Base-by-base conservation (phyloP, 2,329 filamentous ascomycete species). In the Cercospora sp. region DNA sequence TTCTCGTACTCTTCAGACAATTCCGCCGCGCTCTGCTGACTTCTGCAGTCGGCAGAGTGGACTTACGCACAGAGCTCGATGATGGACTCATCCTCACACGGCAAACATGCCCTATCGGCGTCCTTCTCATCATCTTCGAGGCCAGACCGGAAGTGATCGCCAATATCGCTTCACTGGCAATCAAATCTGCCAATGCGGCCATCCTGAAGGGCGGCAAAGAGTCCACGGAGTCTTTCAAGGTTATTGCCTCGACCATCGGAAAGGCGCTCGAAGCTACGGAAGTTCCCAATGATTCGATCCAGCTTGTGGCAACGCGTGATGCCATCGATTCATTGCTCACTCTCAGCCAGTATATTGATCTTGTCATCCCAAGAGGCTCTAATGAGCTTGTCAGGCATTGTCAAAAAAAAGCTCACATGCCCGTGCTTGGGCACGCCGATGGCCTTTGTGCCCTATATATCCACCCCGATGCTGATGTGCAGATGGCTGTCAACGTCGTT, bases 121-220 rank as follows among this genome's bases (percentile, higher is more conserved):
- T 98, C n/a, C 87, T 99, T 51, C 87, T 99, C 73, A 95, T 99
- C 81, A 98, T 99, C 77, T 99, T 99, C 78, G 95, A 99, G 82
- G 95, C 95, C 40, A 91, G 95, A 7, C 95, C 95, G 6, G 95
- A 99, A 82, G 95, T 99, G 72, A 97, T 99, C 77, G 95, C 94
- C 77, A 99, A 99, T 80, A 98, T 99, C 77, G 93, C 95, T 70
- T 92, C 94, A 3, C 85, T 99, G 26, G 94, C 95, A 43, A 92
- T 99, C 81, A 99, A 99, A 80, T 98, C 94, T 12, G 95, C 93
- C 75, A 99, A 99, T 80, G 91, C 95, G 40, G 95, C 94, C 62
- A 98, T 99, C 75, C 85, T 99, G 69, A 99, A 99, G 85, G 94
- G 94, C 69, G 95, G 95, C 72, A 97, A 97, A 79, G 95, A 99